These are phyloP conservation scores for Fusarium graminum DNA, from an alignment of 2,329 filamentous ascomycete species.

Conservation along the genomic window DNA sequence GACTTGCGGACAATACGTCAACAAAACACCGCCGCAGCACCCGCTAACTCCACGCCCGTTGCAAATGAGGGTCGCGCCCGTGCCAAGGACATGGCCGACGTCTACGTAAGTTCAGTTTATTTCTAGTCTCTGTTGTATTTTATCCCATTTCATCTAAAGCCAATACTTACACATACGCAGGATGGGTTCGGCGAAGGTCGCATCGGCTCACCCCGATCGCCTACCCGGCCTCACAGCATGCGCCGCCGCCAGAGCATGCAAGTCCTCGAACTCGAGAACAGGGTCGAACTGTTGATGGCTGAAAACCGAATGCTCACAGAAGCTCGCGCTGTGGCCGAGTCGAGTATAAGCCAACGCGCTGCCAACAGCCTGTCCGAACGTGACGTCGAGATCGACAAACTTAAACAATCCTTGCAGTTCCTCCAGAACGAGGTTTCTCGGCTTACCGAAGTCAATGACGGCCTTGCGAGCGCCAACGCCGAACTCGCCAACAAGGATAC, in stretches of 20 bases:
- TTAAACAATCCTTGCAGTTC: constrained; percentile 82
- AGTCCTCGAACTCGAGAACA: constrained; percentile 88
- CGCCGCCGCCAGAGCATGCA: constrained; percentile 98
- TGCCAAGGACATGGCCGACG: constrained; percentile 88
- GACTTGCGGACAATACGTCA: constrained; percentile 69
- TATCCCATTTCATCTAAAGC: not conserved
- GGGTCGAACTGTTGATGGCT: constrained; percentile 83
- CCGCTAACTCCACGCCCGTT: constrained; percentile 69
- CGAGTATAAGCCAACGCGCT: constrained; percentile 72
- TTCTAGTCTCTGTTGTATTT: constrained; percentile 34
- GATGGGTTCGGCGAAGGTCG: constrained; percentile 94
- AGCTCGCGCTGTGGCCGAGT: constrained; percentile 77
- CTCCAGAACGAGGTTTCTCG: constrained; percentile 85
- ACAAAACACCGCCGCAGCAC: constrained; percentile 53
- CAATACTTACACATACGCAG: constrained; percentile 61
- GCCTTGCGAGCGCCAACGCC: constrained; percentile 80
- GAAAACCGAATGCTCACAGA: constrained; percentile 87
- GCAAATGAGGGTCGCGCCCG: constrained; percentile 90
- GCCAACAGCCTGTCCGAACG: constrained; percentile 81
- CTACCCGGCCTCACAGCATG: constrained; percentile 94
- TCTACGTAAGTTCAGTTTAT: constrained; percentile 90
- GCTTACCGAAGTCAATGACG: constrained; percentile 85
- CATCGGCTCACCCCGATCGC: constrained; percentile 88
- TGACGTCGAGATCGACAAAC: constrained; percentile 86
- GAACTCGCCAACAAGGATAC: constrained; percentile 82